phyloP scores from a whole-genome alignment of 495 filamentous ascomycete genomes.

The Podospora australis region DNA sequence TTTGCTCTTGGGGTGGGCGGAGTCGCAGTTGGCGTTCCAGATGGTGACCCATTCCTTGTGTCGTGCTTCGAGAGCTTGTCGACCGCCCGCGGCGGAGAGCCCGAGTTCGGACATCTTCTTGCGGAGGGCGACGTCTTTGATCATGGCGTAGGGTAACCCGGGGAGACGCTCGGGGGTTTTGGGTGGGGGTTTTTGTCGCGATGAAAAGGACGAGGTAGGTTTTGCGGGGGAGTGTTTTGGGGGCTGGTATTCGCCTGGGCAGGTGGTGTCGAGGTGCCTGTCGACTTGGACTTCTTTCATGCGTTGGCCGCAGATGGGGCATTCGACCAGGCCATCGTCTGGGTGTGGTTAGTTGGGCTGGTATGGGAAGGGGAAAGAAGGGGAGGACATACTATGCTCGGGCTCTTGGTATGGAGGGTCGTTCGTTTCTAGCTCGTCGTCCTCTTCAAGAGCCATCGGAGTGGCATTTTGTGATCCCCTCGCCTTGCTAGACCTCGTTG shows the following conservation, averaged over 20 bases:
- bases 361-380: not conserved
- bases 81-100: constrained; percentile 63
- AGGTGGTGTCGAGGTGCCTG: constrained; percentile 66
- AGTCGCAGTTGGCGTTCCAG: constrained; percentile 96
- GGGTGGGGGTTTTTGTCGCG: constrained; percentile 10
- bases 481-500: constrained; percentile 36
- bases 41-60: constrained; percentile 92
- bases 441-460: constrained; percentile 30
- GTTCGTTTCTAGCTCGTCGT: constrained; percentile 25
- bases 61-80: constrained; percentile 62
- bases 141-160: constrained; percentile 68
- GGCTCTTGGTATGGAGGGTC: constrained; percentile 15
- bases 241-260: constrained; percentile 32
- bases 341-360: constrained; percentile 25
- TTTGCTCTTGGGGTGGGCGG: constrained; percentile 61
- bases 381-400: constrained; percentile 18
- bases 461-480: constrained; percentile 29
- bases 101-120: constrained; percentile 79
- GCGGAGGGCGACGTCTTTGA: constrained; percentile 67
- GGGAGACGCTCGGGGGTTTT: constrained; percentile 53
- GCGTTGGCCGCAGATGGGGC: constrained; percentile 68
- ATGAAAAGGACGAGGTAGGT: constrained; percentile 17
- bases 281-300: constrained; percentile 76
- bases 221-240: constrained; percentile 1
- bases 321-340: constrained; percentile 72